Percentiles rank a stretch among this genome's conserved stretches.
phyloP scores from a whole-genome alignment of 164 flowering plant species.

The Pachysandra terminalis region DNA sequence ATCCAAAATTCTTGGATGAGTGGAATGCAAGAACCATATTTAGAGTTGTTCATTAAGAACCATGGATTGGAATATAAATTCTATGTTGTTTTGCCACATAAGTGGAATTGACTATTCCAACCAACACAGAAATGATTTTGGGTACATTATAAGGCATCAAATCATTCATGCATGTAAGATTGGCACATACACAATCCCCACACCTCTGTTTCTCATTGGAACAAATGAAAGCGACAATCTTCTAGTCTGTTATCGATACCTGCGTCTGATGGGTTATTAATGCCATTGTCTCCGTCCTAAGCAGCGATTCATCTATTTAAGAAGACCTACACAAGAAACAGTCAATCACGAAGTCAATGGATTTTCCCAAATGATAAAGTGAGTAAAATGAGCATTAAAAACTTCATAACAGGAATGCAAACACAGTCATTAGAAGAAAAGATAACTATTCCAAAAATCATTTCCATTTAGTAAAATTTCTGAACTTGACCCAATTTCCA shows the following conservation, averaged over 20 bases:
- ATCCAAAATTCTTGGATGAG: no score
- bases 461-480: no score
- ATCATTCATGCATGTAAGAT: no score
- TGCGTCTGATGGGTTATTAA: constrained; percentile 47
- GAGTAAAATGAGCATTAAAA: background rate
- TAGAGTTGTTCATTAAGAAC: no score
- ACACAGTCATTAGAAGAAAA: background rate
- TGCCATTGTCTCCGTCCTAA: constrained; percentile 34
- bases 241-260: constrained; percentile 23
- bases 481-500: no score
- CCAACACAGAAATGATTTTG: background rate
- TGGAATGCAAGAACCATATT: no score
- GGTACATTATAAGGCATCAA: no score
- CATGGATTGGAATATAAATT: background rate
- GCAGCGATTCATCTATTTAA: constrained; percentile 36
- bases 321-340: constrained; percentile 12
- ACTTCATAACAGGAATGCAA: background rate
- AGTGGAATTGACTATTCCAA: background rate
- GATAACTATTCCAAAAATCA: no score
- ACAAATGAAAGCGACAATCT: background rate
- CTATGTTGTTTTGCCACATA: background rate
- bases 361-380: background rate
- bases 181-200: background rate
- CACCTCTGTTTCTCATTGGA: background rate
- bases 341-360: background rate